A percentile compares a stretch with the other conserved stretches of the same genome.
phyloP scores from a whole-genome alignment of 495 filamentous ascomycete species.

The Jackrogersella minutella region DNA sequence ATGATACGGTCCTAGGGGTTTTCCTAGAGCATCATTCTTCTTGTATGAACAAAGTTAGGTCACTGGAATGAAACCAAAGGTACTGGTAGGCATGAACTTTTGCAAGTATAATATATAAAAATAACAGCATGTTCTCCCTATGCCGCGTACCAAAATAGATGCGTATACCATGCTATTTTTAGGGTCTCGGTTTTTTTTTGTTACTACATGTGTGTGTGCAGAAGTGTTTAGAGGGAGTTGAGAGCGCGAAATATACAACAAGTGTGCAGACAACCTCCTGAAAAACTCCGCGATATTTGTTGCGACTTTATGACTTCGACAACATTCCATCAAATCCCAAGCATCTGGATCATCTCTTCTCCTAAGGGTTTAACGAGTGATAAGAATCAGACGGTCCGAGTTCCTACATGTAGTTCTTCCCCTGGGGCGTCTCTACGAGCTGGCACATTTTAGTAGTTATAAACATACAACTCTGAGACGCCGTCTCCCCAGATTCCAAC shows the following conservation, averaged over 20 bases:
- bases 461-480: too few relatives aligned
- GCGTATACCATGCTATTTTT: conserved; percentile 16
- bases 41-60: background rate
- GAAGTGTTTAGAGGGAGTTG: conserved; percentile 16
- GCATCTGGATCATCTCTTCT: background rate
- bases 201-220: conserved; percentile 14
- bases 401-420: background rate
- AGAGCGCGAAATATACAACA: conserved; percentile 30
- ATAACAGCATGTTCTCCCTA: background rate
- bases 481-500: conserved; percentile 93
- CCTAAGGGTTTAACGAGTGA: conserved; percentile 26
- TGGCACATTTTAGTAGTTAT: too few relatives aligned
- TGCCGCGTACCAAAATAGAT: conserved; percentile 1
- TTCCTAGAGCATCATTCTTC: background rate
- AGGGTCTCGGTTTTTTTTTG: conserved; percentile 17
- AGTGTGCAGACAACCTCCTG: conserved; percentile 7
- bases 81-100: background rate
- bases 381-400: conserved; percentile 18
- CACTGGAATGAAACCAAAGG: background rate
- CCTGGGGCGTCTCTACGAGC: background rate
- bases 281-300: conserved; percentile 16
- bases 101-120: background rate
- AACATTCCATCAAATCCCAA: background rate
- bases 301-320: conserved; percentile 4
- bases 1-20: background rate